These are phyloP conservation scores for Aspergillus steynii DNA, from an alignment of 495 filamentous ascomycete genomes.

Conservation along the genomic window DNA sequence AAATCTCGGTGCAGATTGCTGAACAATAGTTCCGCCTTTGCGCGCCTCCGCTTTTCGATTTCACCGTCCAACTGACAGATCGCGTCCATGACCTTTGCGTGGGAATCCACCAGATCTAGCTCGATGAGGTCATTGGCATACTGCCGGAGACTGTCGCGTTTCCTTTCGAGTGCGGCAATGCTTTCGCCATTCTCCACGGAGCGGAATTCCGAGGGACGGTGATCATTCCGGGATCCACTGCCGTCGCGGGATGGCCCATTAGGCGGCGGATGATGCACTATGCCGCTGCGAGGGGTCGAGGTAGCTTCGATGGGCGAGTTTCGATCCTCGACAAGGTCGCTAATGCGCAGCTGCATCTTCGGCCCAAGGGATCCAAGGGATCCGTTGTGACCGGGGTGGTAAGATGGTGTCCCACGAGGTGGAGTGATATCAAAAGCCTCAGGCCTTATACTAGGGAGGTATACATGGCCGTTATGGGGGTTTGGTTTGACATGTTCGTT, in stretches of 20 bases:
- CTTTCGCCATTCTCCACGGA: slow-evolving; percentile 8
- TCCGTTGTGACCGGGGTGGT: neutral
- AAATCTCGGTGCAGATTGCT: slow-evolving; percentile 20
- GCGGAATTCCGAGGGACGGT: neutral
- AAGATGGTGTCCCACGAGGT: neutral
- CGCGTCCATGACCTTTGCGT: slow-evolving; percentile 15
- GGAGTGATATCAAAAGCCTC: neutral
- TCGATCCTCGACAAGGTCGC: slow-evolving; percentile 17
- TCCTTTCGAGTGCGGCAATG: slow-evolving; percentile 16
- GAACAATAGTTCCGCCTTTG: slow-evolving; percentile 20
- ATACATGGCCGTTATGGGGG: neutral
- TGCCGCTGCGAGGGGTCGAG: neutral
- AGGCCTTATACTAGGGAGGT: neutral
- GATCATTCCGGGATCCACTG: slow-evolving; percentile 2
- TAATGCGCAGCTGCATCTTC: slow-evolving; percentile 18
- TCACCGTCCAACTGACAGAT: slow-evolving; percentile 17
- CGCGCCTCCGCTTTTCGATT: slow-evolving; percentile 18
- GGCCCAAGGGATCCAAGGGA: slow-evolving; percentile 4
- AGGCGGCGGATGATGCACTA: neutral
- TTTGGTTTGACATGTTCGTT: neutral
- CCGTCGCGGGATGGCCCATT: neutral
- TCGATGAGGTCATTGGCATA: slow-evolving; percentile 22
- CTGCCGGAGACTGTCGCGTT: slow-evolving; percentile 10
- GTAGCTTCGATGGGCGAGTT: neutral
- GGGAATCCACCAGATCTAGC: slow-evolving; percentile 20